These are phyloP conservation scores for Mucor piriformis DNA, from an alignment of 371 early-diverging fungal species.

Conservation along the genomic window DNA sequence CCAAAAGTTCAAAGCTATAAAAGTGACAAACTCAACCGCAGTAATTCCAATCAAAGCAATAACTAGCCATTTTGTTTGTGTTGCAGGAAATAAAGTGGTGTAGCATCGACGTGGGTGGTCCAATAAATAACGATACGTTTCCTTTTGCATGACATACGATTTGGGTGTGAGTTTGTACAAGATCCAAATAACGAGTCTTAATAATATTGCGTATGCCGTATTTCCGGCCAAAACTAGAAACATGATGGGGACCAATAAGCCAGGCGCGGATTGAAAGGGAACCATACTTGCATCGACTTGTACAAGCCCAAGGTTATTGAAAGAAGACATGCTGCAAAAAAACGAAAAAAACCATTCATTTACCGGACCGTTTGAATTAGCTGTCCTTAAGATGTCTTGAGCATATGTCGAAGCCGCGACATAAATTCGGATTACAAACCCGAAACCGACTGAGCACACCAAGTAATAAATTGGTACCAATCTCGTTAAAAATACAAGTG, in stretches of 20 bases:
- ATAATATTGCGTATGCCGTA: conserved; percentile 44
- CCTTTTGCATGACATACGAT: conserved; percentile 30
- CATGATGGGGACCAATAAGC: conserved; percentile 25
- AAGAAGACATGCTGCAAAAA: conserved; percentile 33
- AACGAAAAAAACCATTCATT: conserved; percentile 46
- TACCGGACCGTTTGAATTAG: conserved; percentile 23
- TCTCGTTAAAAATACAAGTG: conserved; percentile 38
- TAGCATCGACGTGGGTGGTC: conserved; percentile 54
- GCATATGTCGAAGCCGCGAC: conserved; percentile 37
- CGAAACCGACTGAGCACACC: conserved; percentile 31
- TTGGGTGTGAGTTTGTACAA: conserved; percentile 41
- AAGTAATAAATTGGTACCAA: conserved; percentile 45
- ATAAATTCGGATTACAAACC: conserved; percentile 37
- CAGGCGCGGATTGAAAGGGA: conserved; percentile 40
- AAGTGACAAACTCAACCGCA: conserved; percentile 33
- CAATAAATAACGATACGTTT: conserved; percentile 38
- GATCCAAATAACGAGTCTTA: conserved; percentile 40
- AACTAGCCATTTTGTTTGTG: conserved; percentile 48
- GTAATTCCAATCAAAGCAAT: conserved; percentile 37
- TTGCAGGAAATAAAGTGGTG: conserved; percentile 42
- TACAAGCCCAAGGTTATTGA: conserved; percentile 45
- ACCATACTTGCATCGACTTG: conserved; percentile 39
- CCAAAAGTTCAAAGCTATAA: conserved; percentile 41
- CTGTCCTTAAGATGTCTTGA: conserved; percentile 25
- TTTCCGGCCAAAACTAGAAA: conserved; percentile 44